Base-by-base conservation (phyloP, 129 eudicot genomes). In the Artemisia annua region DNA sequence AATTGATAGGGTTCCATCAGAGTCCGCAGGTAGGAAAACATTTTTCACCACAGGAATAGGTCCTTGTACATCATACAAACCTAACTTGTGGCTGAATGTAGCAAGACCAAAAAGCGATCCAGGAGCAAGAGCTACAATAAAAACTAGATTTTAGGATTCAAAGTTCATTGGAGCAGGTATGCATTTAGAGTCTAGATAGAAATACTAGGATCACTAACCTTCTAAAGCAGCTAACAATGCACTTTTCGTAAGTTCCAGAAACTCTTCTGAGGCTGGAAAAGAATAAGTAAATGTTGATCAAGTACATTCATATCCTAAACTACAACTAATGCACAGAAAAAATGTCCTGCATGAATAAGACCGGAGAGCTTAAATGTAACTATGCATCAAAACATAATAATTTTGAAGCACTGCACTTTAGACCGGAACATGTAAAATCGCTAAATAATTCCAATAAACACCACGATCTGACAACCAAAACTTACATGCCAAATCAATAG, bases 21-120 rank as follows among this genome's bases (percentile, higher is more conserved):
- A 54, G 54, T 90, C 96, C 16, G 89, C 82, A 13, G 87, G 90
- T 66, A 94, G 79, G 71, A 94, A 90, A 48, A 90, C 91, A 84
- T 90, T 90, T 82, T 94, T 94, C 77, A 90, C 98, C 74, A 94
- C 93, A 57, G 98, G 97, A 71, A 94, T 87, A 48, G 98, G 96
- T 71, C 98, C 98, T 80, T 94, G 98, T 71, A 94, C 97, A 75
- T 94, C 98, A 76, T 90, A 94, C 78, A 94, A 65, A 71, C 98
- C 98, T 69, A 94, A 72, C 63, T 90, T 94, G 81, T 90, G 97
- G 96, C 98, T 94, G 80, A 94, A 94, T 69, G 96, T 88, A 61
- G 92, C 96, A 79, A 94, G 93, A 44, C 98, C 98, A 81, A 94
- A 94, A 62, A 94, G 97, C 53, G 98, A 91, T 43, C 98, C 97